A percentile compares a stretch with the other conserved stretches of the same genome.
Conservation (phyloP, 805 yeast genomes). For the Kodamaea nitidulidarum region DNA sequence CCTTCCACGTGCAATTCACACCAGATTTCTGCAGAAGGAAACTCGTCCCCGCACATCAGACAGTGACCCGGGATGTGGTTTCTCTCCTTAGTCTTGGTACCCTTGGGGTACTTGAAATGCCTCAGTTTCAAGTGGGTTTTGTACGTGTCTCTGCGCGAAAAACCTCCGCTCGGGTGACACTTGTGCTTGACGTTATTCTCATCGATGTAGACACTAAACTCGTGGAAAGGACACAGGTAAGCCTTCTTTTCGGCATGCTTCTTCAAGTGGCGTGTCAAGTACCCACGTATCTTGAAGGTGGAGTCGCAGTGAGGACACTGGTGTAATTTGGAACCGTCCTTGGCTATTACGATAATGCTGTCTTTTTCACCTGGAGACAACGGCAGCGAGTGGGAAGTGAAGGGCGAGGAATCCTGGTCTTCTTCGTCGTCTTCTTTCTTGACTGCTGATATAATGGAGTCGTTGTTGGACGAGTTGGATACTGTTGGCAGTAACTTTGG, state of each 20-base stretch:
- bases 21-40: constrained; percentile 49
- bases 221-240: constrained; percentile 52
- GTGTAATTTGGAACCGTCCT: constrained; percentile 24
- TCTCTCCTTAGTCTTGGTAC: constrained; percentile 46
- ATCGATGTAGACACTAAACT: constrained; percentile 32
- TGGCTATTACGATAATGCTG: constrained; percentile 5
- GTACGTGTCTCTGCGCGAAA: constrained; percentile 56
- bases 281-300: constrained; percentile 48
- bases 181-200: constrained; percentile 39
- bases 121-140: constrained; percentile 55
- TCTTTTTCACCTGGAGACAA: constrained; percentile 17
- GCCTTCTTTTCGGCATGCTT: constrained; percentile 50
- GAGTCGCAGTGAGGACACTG: constrained; percentile 49
- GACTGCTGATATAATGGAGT: constrained; percentile 23
- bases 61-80: constrained; percentile 44
- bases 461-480: constrained; percentile 34
- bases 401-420: constrained; percentile 23
- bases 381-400: constrained; percentile 28
- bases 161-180: constrained; percentile 57
- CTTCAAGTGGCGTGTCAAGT: constrained; percentile 52
- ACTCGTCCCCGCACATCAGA: constrained; percentile 51
- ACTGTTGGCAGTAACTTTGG: constrained; percentile 32
- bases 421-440: constrained; percentile 15
- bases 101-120: constrained; percentile 56
- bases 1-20: constrained; percentile 47